A percentile compares a stretch with the other conserved stretches of the same genome.
Conservation (phyloP, 148 eudicot species). For the Rhododendron ovatum region DNA sequence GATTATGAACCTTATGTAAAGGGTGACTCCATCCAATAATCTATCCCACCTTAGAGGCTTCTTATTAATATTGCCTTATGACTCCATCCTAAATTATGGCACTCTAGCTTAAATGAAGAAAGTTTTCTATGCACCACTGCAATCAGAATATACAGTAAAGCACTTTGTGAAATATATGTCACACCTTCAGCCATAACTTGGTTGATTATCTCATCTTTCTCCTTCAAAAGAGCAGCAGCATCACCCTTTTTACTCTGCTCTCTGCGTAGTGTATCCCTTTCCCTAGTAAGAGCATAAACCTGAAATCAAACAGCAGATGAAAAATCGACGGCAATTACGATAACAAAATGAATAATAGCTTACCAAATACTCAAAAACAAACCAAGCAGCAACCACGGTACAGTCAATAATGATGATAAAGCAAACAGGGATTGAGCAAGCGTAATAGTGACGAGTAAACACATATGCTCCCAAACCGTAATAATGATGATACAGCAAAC, state of each 20-base stretch:
- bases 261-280: slow-evolving; percentile 94
- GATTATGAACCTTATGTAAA: not conserved
- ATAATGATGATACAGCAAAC: not conserved
- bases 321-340: not conserved
- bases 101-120: not conserved
- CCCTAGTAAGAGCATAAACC: slow-evolving; percentile 93
- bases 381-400: not conserved
- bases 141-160: not conserved
- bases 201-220: slow-evolving; percentile 93
- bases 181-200: slow-evolving; percentile 99
- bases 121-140: not conserved
- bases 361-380: slow-evolving; percentile 4
- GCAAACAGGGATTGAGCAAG: not conserved
- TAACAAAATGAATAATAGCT: not conserved
- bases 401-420: not conserved
- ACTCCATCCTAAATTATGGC: not conserved
- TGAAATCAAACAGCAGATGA: slow-evolving; percentile 18
- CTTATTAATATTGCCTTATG: not conserved
- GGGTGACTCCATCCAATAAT: not conserved
- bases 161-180: slow-evolving; percentile 17
- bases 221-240: slow-evolving; percentile 97
- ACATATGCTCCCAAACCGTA: not conserved
- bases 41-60: not conserved
- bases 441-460: not conserved
- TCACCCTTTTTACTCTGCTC: slow-evolving; percentile 94